Evolutionary conservation across 768 basidiomycete genomes (phyloP).

Genomic region (Phylloporus arenicola): DNA sequence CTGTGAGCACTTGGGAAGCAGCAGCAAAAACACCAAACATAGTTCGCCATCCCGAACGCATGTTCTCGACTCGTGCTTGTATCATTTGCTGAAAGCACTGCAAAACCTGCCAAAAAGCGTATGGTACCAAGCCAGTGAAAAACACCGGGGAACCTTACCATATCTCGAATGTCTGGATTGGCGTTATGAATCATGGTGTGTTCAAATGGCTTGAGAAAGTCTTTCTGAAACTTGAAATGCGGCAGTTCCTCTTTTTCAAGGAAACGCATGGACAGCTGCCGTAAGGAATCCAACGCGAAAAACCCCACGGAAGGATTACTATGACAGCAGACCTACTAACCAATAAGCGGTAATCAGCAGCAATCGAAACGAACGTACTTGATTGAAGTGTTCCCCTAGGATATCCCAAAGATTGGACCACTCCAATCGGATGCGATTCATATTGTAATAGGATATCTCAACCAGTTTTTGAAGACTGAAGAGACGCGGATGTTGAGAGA

Average conservation of each 20-base stretch:
- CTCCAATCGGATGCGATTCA: slow-evolving; percentile 95
- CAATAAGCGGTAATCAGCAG: slow-evolving; percentile 7
- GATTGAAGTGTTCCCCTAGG: slow-evolving; percentile 96
- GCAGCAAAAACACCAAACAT: slow-evolving; percentile 99
- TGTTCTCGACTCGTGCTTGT: slow-evolving; percentile 87
- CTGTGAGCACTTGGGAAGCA: slow-evolving; percentile 87
- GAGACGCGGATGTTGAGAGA: slow-evolving; percentile 88
- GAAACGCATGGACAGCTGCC: slow-evolving; percentile 97
- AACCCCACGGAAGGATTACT: slow-evolving; percentile 95
- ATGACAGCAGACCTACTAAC: slow-evolving; percentile 87
- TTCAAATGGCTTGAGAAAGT: slow-evolving; percentile 97
- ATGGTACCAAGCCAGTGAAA: slow-evolving; percentile 1
- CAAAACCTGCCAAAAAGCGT: slow-evolving; percentile 58
- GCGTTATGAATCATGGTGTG: slow-evolving; percentile 96
- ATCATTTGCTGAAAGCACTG: slow-evolving; percentile 99
- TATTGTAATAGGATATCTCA: slow-evolving; percentile 99
- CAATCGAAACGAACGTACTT: slow-evolving; percentile 43
- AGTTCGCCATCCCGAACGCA: slow-evolving; percentile 97
- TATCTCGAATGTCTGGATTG: slow-evolving; percentile 92
- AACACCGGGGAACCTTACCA: slow-evolving; percentile 49
- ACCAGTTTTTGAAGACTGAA: slow-evolving; percentile 98
- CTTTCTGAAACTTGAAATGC: slow-evolving; percentile 99
- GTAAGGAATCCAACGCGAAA: slow-evolving; percentile 93
- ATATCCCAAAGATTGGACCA: slow-evolving; percentile 99
- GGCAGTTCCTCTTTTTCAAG: slow-evolving; percentile 97